Conservation (phyloP, 306 rosid genomes). For the Glycine soja region DNA sequence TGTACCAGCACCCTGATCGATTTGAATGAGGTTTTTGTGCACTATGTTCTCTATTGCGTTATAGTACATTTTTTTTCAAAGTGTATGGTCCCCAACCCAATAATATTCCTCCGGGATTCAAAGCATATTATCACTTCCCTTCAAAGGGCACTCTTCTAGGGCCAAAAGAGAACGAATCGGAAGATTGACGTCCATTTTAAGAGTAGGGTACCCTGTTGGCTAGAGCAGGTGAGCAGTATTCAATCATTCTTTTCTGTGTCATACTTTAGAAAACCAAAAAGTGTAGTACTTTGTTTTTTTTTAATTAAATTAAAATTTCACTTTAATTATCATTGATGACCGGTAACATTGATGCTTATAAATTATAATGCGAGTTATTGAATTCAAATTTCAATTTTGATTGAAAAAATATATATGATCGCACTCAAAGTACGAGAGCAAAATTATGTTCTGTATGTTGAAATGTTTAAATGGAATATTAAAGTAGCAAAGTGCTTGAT, state of each 20-base stretch:
- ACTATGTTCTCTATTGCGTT: not conserved
- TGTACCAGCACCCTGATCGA: conserved; percentile 38
- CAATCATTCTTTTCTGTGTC: not conserved
- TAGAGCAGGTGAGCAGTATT: no score
- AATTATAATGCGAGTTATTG: not conserved
- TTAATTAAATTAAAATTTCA: no score
- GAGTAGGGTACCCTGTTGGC: no score
- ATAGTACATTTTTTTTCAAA: conserved; percentile 13
- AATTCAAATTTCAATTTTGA: not conserved
- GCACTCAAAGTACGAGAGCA: no score
- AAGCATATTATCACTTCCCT: not conserved
- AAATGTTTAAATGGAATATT: not conserved
- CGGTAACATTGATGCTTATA: not conserved
- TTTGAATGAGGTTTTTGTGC: conserved; percentile 22
- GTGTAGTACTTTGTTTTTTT: not conserved
- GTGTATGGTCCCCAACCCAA: conserved; percentile 42
- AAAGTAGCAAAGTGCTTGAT: not conserved
- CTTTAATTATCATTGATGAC: not conserved
- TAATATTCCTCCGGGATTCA: conserved; percentile 16
- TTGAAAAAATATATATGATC: not conserved
- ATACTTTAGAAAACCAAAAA: not conserved
- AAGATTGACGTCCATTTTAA: conserved; percentile 9
- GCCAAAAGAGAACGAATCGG: conserved; percentile 27
- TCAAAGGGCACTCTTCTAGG: no score
- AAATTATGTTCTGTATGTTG: not conserved